Conservation (phyloP, 768 basidiomycete genomes). For the Russula virescens region DNA sequence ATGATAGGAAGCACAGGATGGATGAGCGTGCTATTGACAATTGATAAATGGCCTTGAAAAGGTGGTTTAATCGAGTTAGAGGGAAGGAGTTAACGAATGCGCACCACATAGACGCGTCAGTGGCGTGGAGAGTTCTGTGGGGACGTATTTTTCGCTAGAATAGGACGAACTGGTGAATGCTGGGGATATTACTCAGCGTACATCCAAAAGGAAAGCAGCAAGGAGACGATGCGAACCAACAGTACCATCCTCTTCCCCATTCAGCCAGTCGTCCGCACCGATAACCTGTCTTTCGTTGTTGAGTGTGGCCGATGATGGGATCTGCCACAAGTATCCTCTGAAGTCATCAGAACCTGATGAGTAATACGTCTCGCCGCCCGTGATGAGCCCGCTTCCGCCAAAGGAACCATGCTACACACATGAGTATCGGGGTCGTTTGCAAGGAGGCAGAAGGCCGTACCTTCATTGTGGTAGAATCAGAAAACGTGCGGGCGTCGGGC, state of each 20-base stretch:
- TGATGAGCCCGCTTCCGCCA: slow-evolving; percentile 44
- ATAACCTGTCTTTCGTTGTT: slow-evolving; percentile 42
- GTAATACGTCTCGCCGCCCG: slow-evolving; percentile 53
- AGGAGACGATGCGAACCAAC: slow-evolving; percentile 33
- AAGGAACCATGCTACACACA: slow-evolving; percentile 64
- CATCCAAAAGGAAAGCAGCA: background rate
- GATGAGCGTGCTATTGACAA: slow-evolving; percentile 67
- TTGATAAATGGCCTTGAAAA: slow-evolving; percentile 59
- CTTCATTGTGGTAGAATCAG: slow-evolving; percentile 76
- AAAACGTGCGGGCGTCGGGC: slow-evolving; percentile 48
- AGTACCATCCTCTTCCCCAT: slow-evolving; percentile 29
- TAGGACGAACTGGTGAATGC: slow-evolving; percentile 27
- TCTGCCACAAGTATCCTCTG: slow-evolving; percentile 69
- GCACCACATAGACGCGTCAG: slow-evolving; percentile 54
- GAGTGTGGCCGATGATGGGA: slow-evolving; percentile 49
- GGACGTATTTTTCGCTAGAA: slow-evolving; percentile 45
- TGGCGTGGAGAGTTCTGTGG: slow-evolving; percentile 58
- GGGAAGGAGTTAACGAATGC: slow-evolving; percentile 7
- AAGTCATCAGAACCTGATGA: slow-evolving; percentile 83
- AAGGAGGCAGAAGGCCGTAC: slow-evolving; percentile 31
- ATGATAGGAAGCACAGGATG: slow-evolving; percentile 67
- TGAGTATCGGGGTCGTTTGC: background rate
- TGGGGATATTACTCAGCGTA: slow-evolving; percentile 2
- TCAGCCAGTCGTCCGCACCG: slow-evolving; percentile 41
- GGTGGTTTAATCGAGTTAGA: background rate